A percentile compares a stretch with the other conserved stretches of the same genome.
Evolutionary conservation across 192 early-diverging fungal genomes (phyloP).

Genomic region (Allomyces macrogynus): DNA sequence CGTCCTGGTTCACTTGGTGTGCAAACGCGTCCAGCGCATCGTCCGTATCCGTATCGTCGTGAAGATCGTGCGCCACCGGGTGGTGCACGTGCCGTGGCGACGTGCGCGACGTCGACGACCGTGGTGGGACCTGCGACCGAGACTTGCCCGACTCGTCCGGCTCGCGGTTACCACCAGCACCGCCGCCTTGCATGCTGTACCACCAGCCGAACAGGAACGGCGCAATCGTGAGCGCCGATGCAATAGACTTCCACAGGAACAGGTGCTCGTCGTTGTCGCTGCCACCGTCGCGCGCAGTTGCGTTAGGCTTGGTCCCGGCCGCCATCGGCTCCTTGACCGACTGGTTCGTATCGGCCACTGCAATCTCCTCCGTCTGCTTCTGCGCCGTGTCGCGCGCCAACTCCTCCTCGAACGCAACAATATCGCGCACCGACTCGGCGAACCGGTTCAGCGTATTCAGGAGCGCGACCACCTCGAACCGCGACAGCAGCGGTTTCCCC

Average conservation of each 20-base stretch:
- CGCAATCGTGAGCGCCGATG: neutral
- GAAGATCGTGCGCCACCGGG: neutral
- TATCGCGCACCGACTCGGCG: slow-evolving; percentile 60
- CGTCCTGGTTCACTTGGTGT: neutral
- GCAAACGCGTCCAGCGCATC: neutral
- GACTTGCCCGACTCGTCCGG: neutral
- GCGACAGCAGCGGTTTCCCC: slow-evolving; percentile 30
- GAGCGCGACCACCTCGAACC: slow-evolving; percentile 74
- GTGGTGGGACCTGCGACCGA: neutral
- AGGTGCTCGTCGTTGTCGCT: neutral
- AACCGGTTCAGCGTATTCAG: slow-evolving; percentile 78
- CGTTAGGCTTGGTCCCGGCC: neutral
- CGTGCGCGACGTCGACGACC: neutral
- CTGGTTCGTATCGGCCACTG: neutral
- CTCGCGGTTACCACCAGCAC: neutral
- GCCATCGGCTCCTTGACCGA: neutral
- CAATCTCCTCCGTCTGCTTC: neutral
- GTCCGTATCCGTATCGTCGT: neutral
- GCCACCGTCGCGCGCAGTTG: neutral
- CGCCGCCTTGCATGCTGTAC: neutral
- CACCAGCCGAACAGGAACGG: neutral
- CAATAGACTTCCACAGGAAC: neutral
- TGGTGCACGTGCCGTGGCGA: neutral
- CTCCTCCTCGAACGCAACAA: slow-evolving; percentile 40
- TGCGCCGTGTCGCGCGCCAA: neutral